Evolutionary conservation across 352 stramenopile species (phyloP), one percentile per base, ranked within the genome.

Genomic region (Thraustotheca clavata): DNA sequence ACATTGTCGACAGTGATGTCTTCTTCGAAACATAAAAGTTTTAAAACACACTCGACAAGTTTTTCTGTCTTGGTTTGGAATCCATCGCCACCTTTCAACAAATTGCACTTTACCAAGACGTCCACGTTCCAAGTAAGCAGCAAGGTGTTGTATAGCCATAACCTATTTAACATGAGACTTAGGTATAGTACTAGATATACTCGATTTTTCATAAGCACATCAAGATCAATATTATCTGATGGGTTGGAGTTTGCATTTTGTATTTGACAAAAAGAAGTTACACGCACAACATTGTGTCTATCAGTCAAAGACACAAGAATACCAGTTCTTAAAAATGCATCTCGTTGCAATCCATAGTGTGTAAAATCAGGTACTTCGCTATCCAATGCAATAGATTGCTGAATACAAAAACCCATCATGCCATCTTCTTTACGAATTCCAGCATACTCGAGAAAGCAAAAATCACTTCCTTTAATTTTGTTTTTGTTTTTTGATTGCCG

Each of bases 81-180:
- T 74, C 82, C 82, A 91, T 43, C 87, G 78, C 78, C 77, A 91
- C 59, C 87, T 77, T 69, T 88, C 82, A 31, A 91, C 68, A 38
- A 91, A 89, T 20, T 74, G 70, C 67, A 89, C 76, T 20, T 75
- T 73, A 52, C 82, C 86, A 35, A 91, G 75, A 27, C 82, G 70
- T 59, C 86, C 77, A 7, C 82, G 69, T n/a, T 86, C 76, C 18
- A 91, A n/a, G 57, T 54, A 65, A 18, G 34, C 33, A 16, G 31
- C 27, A 3, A 65, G 47, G 20, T 43, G 33, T 27, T 46, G 57
- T 7, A 65, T 27, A 16, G 38, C 57, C 3, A 33, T n/a, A 8
- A 65, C 52, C 52, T 61, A 47, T 0, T 11, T 24, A 22, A 24
- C 8, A 11, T 43, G 38, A 43, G 16, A 43, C 38, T 43, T 43